Evolutionary conservation across 2,329 filamentous ascomycete species (phyloP).

Genomic region (Cladophialophora exuberans): DNA sequence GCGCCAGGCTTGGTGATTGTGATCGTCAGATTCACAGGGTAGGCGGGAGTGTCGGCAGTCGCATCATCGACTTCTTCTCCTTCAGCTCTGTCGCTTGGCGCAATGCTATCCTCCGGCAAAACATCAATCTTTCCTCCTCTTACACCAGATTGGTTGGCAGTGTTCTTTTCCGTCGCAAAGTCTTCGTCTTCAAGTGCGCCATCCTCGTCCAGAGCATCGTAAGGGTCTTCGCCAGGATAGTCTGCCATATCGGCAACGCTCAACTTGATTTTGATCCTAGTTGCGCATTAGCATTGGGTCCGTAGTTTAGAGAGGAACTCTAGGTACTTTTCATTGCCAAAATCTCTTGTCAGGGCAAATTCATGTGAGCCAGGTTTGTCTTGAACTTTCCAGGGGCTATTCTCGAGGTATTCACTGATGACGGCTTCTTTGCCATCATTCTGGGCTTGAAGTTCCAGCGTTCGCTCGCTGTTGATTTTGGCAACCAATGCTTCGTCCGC

Average conservation of each 20-base stretch:
- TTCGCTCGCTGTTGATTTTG: constrained; percentile 83
- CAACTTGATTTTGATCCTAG: constrained; percentile 77
- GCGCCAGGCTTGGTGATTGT: constrained; percentile 85
- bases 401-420: constrained; percentile 86
- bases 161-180: constrained; percentile 59
- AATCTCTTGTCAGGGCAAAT: constrained; percentile 78
- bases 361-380: constrained; percentile 86
- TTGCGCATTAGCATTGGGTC: constrained; percentile 32
- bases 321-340: constrained; percentile 83
- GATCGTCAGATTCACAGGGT: constrained; percentile 82
- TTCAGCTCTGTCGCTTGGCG: constrained; percentile 60
- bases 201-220: constrained; percentile 52
- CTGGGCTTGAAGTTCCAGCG: constrained; percentile 81
- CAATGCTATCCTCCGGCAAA: constrained; percentile 59
- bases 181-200: constrained; percentile 62
- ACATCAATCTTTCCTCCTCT: constrained; percentile 57
- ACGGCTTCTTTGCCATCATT: constrained; percentile 71
- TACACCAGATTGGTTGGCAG: constrained; percentile 58
- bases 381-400: constrained; percentile 76
- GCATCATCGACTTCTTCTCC: constrained; percentile 59
- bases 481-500: constrained; percentile 78
- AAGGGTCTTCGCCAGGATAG: constrained; percentile 62
- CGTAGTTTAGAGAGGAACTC: not conserved
- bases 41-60: constrained; percentile 58
- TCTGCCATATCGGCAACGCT: constrained; percentile 81